Evolutionary conservation across 371 early-diverging fungal genomes (phyloP).

Genomic region (Mortierella sp.): DNA sequence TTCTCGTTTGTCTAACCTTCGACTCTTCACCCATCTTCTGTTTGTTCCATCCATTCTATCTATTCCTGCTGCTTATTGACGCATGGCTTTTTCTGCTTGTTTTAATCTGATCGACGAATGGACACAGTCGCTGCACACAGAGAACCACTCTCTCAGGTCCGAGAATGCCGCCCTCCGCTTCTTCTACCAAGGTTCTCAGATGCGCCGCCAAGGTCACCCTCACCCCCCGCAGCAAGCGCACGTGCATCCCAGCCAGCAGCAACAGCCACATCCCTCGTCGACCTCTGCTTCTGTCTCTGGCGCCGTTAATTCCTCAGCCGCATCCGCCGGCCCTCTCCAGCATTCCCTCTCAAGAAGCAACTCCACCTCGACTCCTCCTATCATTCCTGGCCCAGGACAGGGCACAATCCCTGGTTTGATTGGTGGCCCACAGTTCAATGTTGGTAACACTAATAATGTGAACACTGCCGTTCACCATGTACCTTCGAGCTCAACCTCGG

Average conservation of each 20-base stretch:
- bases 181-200: slow-evolving; percentile 55
- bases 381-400: slow-evolving; percentile 54
- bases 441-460: not conserved
- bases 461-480: slow-evolving; percentile 1
- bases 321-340: not conserved
- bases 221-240: slow-evolving; percentile 15
- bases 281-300: not conserved
- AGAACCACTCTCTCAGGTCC: slow-evolving; percentile 49
- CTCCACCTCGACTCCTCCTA: slow-evolving; percentile 38
- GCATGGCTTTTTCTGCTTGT: not conserved
- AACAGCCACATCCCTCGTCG: not conserved
- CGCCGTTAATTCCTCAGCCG: not conserved
- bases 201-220: slow-evolving; percentile 34
- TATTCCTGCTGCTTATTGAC: not conserved
- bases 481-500: slow-evolving; percentile 4
- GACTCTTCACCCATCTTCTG: not conserved
- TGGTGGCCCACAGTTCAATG: slow-evolving; percentile 6
- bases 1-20: not conserved
- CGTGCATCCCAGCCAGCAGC: slow-evolving; percentile 13
- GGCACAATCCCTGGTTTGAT: slow-evolving; percentile 42
- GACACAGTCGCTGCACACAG: slow-evolving; percentile 41
- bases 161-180: slow-evolving; percentile 58
- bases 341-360: not conserved
- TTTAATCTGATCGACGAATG: slow-evolving; percentile 34
- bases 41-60: not conserved